Conservation (phyloP, 1,284 basidiomycete genomes). For the Pseudozyma flocculosa region DNA sequence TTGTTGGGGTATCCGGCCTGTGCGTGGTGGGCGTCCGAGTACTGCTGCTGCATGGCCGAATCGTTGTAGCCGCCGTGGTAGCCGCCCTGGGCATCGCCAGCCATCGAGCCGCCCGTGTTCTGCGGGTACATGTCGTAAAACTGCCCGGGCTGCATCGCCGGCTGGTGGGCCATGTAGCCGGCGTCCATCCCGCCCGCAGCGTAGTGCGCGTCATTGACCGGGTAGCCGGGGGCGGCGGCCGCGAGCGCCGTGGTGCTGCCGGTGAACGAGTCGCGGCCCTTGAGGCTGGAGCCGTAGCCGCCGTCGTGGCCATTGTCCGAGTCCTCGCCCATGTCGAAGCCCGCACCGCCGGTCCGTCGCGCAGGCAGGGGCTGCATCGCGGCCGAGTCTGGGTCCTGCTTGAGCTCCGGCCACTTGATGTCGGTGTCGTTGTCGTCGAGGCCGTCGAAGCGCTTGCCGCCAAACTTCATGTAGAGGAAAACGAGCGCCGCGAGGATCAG, state of each 20-base stretch:
- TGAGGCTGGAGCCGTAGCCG: slow-evolving; percentile 8
- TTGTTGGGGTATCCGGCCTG: not conserved
- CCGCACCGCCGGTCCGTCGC: slow-evolving; percentile 50
- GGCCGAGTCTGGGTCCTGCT: slow-evolving; percentile 43
- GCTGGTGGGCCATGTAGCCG: slow-evolving; percentile 16
- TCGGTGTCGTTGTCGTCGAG: slow-evolving; percentile 47
- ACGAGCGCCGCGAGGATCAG: slow-evolving; percentile 38
- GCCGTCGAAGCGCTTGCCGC: slow-evolving; percentile 34
- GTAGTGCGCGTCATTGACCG: slow-evolving; percentile 8
- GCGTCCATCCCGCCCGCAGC: slow-evolving; percentile 7
- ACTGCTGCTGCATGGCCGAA: slow-evolving; percentile 16
- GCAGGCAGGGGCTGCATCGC: slow-evolving; percentile 53
- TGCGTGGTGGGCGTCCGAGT: slow-evolving; percentile 12
- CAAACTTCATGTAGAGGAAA: slow-evolving; percentile 52
- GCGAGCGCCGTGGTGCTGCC: slow-evolving; percentile 31
- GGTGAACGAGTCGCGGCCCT: slow-evolving; percentile 32
- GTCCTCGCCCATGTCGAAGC: slow-evolving; percentile 56
- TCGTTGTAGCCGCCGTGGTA: slow-evolving; percentile 21
- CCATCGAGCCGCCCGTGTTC: slow-evolving; percentile 2
- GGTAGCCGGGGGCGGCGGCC: slow-evolving; percentile 14
- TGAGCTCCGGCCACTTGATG: slow-evolving; percentile 57
- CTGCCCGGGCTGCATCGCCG: slow-evolving; percentile 11
- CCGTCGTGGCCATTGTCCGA: slow-evolving; percentile 30
- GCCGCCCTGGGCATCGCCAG: slow-evolving; percentile 4
- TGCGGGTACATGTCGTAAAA: slow-evolving; percentile 18